Conservation (phyloP, 1,284 basidiomycete species). For the Irpex lacteus region DNA sequence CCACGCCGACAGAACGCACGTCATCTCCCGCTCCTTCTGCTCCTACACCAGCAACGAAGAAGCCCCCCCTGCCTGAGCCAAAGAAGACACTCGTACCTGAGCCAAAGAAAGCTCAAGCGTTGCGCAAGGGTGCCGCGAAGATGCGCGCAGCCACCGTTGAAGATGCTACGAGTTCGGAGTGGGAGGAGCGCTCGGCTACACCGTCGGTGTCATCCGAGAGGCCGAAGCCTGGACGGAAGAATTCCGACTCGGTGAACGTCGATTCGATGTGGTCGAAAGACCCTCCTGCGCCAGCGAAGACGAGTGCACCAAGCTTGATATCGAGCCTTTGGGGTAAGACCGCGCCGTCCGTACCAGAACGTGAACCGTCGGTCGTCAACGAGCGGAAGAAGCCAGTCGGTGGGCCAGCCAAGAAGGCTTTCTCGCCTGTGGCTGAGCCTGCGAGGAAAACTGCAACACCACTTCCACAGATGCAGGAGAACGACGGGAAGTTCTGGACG, state of each 20-base stretch:
- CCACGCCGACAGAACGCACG: neutral
- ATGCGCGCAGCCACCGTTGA: constrained; percentile 2
- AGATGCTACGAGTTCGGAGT: constrained; percentile 5
- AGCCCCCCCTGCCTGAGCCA: neutral
- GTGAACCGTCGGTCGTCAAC: neutral
- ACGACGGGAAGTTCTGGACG: neutral
- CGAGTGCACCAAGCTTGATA: neutral
- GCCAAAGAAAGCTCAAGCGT: constrained; percentile 3
- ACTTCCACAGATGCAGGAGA: neutral
- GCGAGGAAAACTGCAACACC: neutral
- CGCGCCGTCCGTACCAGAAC: neutral
- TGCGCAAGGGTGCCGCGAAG: neutral
- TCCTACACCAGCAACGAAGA: neutral
- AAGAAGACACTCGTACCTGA: constrained; percentile 1
- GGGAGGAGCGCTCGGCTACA: constrained; percentile 5
- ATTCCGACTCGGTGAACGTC: neutral
- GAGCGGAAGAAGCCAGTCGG: neutral
- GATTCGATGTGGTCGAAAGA: neutral
- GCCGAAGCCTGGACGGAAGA: neutral
- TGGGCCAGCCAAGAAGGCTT: neutral
- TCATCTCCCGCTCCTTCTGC: neutral
- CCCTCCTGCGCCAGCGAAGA: neutral
- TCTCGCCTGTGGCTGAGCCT: neutral
- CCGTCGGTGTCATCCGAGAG: neutral
- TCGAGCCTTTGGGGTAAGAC: neutral